Evolutionary conservation across 2,329 filamentous ascomycete species (phyloP).

Genomic region (Colletotrichum costaricense): DNA sequence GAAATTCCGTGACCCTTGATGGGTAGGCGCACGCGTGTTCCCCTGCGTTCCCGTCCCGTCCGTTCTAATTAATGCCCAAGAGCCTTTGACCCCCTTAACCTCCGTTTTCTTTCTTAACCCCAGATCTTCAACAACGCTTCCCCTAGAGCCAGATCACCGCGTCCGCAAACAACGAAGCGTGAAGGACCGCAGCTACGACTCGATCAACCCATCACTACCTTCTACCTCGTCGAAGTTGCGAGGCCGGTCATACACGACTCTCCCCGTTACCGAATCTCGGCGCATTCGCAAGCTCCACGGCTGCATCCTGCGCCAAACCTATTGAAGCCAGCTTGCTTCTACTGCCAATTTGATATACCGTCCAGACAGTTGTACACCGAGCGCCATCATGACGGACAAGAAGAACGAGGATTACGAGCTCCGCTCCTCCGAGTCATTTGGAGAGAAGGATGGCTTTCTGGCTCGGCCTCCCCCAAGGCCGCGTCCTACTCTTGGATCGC

Average conservation of each 20-base stretch:
- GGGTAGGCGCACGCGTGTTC: conserved; percentile 35
- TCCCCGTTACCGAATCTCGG: background rate
- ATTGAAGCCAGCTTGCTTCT: conserved; percentile 6
- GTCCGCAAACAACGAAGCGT: background rate
- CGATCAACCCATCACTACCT: background rate
- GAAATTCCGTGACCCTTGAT: conserved; percentile 26
- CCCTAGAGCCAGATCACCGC: conserved; percentile 1
- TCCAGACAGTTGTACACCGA: background rate
- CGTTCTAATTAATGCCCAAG: conserved; percentile 8
- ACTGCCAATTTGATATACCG: conserved; percentile 46
- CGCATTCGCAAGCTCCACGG: conserved; percentile 13
- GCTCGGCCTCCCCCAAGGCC: conserved; percentile 52
- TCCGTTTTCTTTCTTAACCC: background rate
- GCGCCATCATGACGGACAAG: conserved; percentile 78
- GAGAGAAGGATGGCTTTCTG: conserved; percentile 65
- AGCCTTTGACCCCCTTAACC: conserved; percentile 24
- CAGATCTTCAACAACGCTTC: background rate
- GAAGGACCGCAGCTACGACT: conserved; percentile 2
- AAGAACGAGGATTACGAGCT: conserved; percentile 86
- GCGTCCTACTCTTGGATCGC: conserved; percentile 41
- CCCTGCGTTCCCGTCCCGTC: conserved; percentile 27
- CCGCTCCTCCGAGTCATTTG: conserved; percentile 72
- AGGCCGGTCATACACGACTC: background rate
- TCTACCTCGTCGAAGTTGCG: background rate
- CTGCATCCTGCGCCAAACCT: background rate